Evolutionary conservation across 768 basidiomycete genomes (phyloP), one percentile per base, ranked within the genome.

Genomic region (Leccinum fibrillosum): DNA sequence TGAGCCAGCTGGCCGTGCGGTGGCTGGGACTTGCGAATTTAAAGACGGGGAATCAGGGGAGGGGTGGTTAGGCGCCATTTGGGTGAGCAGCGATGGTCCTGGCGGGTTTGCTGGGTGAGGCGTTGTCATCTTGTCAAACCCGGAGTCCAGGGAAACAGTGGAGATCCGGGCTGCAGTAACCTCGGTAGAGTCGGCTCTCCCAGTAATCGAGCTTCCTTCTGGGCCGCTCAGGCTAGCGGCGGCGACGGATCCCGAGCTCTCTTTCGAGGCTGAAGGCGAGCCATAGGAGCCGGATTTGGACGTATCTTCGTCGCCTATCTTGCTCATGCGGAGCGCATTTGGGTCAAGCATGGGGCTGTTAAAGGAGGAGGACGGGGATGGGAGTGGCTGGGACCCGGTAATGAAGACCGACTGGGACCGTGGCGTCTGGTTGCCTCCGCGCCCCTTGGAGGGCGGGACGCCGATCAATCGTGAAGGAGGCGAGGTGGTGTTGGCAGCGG

Each of bases 381-480:
- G 96, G 5, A 99, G 80, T 0, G 96, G 96, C 68, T 94, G 96
- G 0, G 90, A 93, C 28, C 90, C 92, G 5, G 93, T 96, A 72
- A 98, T 96, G 78, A 90, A 86, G 51, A 88, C 78, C 8, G 79
- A 80, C 66, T 97, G 94, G 13, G 82, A 80, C 13, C 94, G 82
- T 1, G 96, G 96, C 0, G 96, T 98, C 74, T 98, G 96, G 71
- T 97, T 96, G 1, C 96, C 96, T 6, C 95, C 94, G 39, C 96
- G 82, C 8, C 95, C 95, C 63, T 93, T 93, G 37, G 88, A 89
- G 0, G 91, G 92, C 0, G 96, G 96, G 0, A 99, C 96, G 49
- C 96, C 96, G 53, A 96, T 88, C 49, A 99, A 81, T 60, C 88
- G 88, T 1, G 85, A 83, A 30, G 70, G 65, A 1, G 74, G 73